Conservation (phyloP, 2,329 filamentous ascomycete species). For the Rutstroemia sp. region DNA sequence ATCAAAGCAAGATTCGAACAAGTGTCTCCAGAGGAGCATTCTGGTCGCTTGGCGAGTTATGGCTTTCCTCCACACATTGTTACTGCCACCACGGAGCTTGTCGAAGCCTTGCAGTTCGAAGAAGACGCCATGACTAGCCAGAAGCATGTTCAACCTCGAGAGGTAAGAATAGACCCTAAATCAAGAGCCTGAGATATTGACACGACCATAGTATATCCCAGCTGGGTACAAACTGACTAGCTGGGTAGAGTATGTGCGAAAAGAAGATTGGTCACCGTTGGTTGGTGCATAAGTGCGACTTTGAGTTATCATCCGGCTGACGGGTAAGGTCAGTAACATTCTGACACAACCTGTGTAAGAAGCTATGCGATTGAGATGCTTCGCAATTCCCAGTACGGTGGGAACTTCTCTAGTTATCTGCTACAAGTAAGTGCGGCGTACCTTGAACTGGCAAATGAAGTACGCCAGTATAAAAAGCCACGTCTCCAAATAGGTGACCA, state of each 20-base stretch:
- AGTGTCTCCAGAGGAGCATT: background rate
- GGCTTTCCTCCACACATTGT: background rate
- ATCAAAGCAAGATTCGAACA: background rate
- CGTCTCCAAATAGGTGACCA: too few species aligned
- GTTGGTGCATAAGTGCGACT: background rate
- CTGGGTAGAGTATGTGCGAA: background rate
- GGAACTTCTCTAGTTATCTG: too few species aligned
- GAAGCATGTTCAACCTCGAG: background rate
- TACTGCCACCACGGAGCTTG: background rate
- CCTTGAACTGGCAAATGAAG: too few species aligned
- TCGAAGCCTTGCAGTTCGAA: background rate
- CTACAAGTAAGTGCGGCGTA: too few species aligned
- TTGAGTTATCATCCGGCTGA: background rate
- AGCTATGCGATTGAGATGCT: too few species aligned
- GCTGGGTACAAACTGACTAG: background rate
- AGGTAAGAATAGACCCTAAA: background rate
- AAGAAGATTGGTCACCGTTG: background rate
- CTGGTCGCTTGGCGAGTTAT: background rate
- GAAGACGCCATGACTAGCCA: background rate
- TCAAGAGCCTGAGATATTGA: background rate
- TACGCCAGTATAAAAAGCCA: too few species aligned
- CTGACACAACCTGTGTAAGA: too few species aligned
- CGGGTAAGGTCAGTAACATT: too few species aligned
- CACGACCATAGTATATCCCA: background rate
- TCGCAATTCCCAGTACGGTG: too few species aligned